These are phyloP conservation scores for Populus simonii DNA, from an alignment of 345 rosid genomes.

Conservation along the genomic window DNA sequence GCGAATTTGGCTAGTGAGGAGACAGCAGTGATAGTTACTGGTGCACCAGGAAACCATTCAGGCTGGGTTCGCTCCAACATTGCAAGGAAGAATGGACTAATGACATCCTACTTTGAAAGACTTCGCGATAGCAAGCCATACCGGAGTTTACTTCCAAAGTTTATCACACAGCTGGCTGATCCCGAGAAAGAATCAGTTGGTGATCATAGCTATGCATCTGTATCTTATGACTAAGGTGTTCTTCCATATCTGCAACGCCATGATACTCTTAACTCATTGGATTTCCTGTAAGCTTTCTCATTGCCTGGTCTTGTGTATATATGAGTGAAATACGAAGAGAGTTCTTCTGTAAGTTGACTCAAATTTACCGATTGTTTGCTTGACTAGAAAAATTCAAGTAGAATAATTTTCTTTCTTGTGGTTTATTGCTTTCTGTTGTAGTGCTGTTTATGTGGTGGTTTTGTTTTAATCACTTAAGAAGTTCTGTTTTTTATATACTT, in stretches of 20 bases:
- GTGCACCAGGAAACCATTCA: conserved; percentile 16
- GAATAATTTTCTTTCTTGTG: not conserved
- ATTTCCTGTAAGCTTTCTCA: not conserved
- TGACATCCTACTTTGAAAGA: conserved; percentile 33
- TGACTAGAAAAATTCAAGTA: too few species aligned
- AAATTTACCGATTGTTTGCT: not conserved
- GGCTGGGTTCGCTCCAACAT: conserved; percentile 32
- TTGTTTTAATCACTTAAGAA: too few species aligned
- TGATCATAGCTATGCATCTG: not conserved
- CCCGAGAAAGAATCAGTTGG: not conserved
- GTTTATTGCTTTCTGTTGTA: not conserved
- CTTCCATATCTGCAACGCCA: not conserved
- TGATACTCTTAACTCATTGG: not conserved
- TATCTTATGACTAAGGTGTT: not conserved
- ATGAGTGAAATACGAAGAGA: not conserved
- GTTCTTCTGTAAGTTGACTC: not conserved
- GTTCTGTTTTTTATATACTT: too few species aligned
- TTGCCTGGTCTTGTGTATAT: not conserved
- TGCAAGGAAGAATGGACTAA: conserved; percentile 25
- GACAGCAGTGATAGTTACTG: conserved; percentile 30
- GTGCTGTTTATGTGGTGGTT: not conserved
- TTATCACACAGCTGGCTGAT: too few species aligned
- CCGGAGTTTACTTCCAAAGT: too few species aligned
- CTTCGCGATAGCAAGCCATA: not conserved
- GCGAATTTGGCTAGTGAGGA: conserved; percentile 28